phyloP scores from a whole-genome alignment of 2,329 filamentous ascomycete genomes.

The Phialocephala sp. region DNA sequence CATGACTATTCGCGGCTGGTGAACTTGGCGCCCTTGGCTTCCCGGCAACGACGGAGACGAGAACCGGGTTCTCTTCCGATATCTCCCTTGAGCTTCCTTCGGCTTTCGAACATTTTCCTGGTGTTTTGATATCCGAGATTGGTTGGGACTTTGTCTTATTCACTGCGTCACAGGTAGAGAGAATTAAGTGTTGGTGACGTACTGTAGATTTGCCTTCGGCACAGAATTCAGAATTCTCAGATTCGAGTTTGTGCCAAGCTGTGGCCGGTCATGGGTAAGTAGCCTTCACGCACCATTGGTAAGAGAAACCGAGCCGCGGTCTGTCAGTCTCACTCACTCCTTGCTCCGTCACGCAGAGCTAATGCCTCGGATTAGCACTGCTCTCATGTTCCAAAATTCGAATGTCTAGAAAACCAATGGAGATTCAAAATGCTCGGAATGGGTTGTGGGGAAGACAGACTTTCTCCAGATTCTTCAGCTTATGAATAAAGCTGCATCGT shows the following conservation, averaged over 20 bases:
- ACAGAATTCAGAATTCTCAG: too few species aligned
- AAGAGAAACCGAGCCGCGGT: background rate
- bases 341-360: constrained; percentile 38
- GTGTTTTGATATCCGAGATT: too few species aligned
- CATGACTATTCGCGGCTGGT: background rate
- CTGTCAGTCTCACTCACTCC: background rate
- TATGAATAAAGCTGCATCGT: constrained; percentile 61
- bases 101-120: background rate
- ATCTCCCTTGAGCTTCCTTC: background rate
- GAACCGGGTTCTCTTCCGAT: background rate
- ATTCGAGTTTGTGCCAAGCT: background rate
- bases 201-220: too few species aligned
- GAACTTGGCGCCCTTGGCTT: background rate
- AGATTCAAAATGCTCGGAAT: background rate
- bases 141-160: too few species aligned
- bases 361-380: background rate
- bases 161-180: too few species aligned
- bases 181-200: too few species aligned
- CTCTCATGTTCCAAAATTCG: background rate
- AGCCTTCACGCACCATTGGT: background rate
- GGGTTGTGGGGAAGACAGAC: background rate
- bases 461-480: constrained; percentile 49
- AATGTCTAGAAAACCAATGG: background rate
- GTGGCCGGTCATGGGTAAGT: background rate
- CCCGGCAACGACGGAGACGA: background rate